A percentile compares a stretch with the other conserved stretches of the same genome.
phyloP scores from a whole-genome alignment of 768 basidiomycete genomes.

The Termitomyces eurrhizus region DNA sequence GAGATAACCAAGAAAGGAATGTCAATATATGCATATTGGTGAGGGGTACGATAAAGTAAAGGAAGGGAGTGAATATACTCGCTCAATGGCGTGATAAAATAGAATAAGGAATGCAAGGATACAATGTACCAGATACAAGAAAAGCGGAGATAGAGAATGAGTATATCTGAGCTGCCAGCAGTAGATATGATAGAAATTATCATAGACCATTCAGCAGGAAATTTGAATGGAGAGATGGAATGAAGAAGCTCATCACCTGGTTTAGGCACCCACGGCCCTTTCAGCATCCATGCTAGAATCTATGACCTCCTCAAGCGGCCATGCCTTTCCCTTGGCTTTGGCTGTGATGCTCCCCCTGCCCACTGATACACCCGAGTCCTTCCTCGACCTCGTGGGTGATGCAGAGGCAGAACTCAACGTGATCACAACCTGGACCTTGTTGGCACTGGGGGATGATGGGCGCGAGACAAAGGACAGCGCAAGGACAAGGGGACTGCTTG shows the following conservation, averaged over 20 bases:
- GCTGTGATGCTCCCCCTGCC: neutral
- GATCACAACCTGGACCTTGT: conserved; percentile 8
- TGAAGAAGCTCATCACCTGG: neutral
- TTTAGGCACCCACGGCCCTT: conserved; percentile 1
- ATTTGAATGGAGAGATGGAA: neutral
- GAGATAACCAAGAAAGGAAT: too few relatives aligned
- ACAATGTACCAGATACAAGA: too few relatives aligned
- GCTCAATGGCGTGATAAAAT: neutral
- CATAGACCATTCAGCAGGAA: neutral
- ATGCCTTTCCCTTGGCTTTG: conserved; percentile 13
- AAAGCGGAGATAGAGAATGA: neutral
- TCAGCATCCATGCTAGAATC: conserved; percentile 34
- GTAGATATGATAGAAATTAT: neutral
- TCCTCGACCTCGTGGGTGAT: conserved; percentile 3
- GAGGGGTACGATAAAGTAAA: too few relatives aligned
- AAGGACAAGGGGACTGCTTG: conserved; percentile 24
- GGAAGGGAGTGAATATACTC: too few relatives aligned
- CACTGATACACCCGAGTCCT: conserved; percentile 6
- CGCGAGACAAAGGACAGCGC: conserved; percentile 10
- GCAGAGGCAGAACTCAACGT: conserved; percentile 3
- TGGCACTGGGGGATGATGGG: conserved; percentile 3
- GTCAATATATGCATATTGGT: too few relatives aligned
- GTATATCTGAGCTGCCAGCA: neutral
- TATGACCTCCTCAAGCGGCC: conserved; percentile 26
- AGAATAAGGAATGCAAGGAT: neutral